phyloP scores from a whole-genome alignment of 768 basidiomycete genomes.

The Gloeopeniophorella convolvens region DNA sequence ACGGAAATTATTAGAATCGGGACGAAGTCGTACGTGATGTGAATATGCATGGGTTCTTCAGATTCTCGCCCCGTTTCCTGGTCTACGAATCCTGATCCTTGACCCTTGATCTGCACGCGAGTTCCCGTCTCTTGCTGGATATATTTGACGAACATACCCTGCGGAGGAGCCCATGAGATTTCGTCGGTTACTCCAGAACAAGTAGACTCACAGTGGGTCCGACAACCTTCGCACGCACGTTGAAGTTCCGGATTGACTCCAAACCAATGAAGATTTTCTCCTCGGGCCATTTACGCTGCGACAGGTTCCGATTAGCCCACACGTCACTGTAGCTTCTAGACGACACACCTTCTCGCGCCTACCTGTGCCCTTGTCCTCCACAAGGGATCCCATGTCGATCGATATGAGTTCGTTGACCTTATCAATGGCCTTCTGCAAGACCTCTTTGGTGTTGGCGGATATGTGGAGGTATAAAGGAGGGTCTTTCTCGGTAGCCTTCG shows the following conservation, averaged over 20 bases:
- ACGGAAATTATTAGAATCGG: background rate
- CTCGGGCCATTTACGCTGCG: conserved; percentile 94
- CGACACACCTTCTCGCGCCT: conserved; percentile 53
- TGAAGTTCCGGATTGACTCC: conserved; percentile 92
- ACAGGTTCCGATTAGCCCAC: conserved; percentile 13
- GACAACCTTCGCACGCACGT: conserved; percentile 95
- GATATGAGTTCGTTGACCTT: conserved; percentile 68
- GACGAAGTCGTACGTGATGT: conserved; percentile 66
- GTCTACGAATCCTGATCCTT: conserved; percentile 93
- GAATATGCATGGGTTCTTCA: conserved; percentile 87
- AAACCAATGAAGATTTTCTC: conserved; percentile 88
- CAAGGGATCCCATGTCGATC: conserved; percentile 72
- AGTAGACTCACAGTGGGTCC: conserved; percentile 78
- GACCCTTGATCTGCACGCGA: conserved; percentile 94
- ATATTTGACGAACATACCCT: conserved; percentile 97
- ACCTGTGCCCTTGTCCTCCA: conserved; percentile 75
- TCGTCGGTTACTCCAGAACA: background rate
- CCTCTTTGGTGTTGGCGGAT: conserved; percentile 63
- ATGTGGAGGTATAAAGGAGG: conserved; percentile 93
- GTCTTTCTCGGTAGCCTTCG: conserved; percentile 86
- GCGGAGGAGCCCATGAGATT: conserved; percentile 1
- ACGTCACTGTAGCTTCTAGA: background rate
- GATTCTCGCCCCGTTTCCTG: conserved; percentile 82
- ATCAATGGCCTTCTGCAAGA: conserved; percentile 59
- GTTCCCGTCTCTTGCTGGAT: conserved; percentile 96